A percentile compares a stretch with the other conserved stretches of the same genome.
phyloP scores from a whole-genome alignment of 164 flowering plant species.

The Umbilicus rupestris region DNA sequence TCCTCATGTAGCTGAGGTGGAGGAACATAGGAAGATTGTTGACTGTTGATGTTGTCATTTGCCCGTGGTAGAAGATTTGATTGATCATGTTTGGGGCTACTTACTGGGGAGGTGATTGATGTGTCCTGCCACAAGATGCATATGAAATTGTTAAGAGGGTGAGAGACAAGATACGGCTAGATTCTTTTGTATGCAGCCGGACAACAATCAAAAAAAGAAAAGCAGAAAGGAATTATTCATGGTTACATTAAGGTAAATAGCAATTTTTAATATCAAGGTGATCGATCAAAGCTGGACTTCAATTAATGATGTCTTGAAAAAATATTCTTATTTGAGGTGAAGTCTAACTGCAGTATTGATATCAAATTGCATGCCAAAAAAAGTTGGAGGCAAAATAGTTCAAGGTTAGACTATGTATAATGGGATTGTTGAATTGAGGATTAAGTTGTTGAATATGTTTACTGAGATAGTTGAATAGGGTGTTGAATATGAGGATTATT shows the following conservation, averaged over 20 bases:
- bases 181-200: too few species aligned
- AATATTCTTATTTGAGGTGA: too few species aligned
- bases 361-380: not conserved
- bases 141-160: not conserved
- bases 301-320: constrained; percentile 1
- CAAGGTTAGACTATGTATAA: too few species aligned
- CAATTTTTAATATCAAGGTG: too few species aligned
- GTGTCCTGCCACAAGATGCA: constrained; percentile 45
- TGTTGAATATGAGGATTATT: too few species aligned
- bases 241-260: too few species aligned
- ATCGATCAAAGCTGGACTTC: too few species aligned
- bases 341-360: not conserved
- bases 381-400: not conserved
- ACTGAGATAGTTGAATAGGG: too few species aligned
- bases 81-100: constrained; percentile 28
- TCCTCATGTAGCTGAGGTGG: constrained; percentile 22
- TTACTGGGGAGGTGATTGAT: constrained; percentile 20
- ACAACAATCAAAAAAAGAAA: too few species aligned
- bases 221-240: not conserved
- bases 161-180: not conserved
- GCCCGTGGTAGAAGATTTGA: constrained; percentile 21
- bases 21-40: constrained; percentile 18
- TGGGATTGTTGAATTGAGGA: too few species aligned
- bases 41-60: constrained; percentile 23
- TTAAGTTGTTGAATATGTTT: too few species aligned